phyloP scores from a whole-genome alignment of 305 asterid genomes.

The Fraxinus paxiana region DNA sequence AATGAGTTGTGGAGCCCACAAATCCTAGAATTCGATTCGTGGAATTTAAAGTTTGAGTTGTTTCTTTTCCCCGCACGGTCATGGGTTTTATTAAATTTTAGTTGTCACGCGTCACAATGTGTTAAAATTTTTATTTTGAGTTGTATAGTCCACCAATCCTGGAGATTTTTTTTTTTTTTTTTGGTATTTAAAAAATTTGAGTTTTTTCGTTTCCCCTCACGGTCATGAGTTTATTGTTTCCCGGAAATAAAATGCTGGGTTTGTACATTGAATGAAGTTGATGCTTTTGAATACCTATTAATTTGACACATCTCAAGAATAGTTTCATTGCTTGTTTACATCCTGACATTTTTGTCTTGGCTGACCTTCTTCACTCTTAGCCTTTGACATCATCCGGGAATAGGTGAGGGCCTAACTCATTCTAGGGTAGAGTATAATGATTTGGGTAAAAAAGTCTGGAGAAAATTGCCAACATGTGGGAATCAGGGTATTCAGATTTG shows the following conservation, averaged over 20 bases:
- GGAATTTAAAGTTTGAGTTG: not conserved
- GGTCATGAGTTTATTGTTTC: constrained; percentile 1
- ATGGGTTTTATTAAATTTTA: not conserved
- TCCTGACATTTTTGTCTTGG: constrained; percentile 18
- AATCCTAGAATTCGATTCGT: not conserved
- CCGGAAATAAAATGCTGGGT: constrained; percentile 6
- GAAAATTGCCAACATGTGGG: constrained; percentile 40
- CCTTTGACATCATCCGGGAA: constrained; percentile 39
- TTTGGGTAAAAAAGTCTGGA: constrained; percentile 49
- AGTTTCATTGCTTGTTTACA: constrained; percentile 16
- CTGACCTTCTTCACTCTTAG: constrained; percentile 25
- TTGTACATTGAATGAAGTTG: constrained; percentile 5
- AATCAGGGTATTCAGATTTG: constrained; percentile 43
- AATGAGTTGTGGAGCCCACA: not conserved
- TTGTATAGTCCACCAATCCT: no score
- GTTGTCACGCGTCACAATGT: not conserved
- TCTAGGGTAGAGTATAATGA: constrained; percentile 58
- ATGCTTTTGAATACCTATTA: not conserved
- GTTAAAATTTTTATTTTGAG: not conserved
- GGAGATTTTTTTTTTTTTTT: not conserved
- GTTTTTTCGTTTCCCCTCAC: not conserved
- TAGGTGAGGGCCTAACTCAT: constrained; percentile 35
- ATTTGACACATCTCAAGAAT: constrained; percentile 17
- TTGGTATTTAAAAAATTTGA: not conserved
- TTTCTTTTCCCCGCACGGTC: not conserved